A percentile compares a stretch with the other conserved stretches of the same genome.
These are phyloP conservation scores for Cadophora malorum DNA, from an alignment of 2,329 filamentous ascomycete genomes.

Conservation along the genomic window DNA sequence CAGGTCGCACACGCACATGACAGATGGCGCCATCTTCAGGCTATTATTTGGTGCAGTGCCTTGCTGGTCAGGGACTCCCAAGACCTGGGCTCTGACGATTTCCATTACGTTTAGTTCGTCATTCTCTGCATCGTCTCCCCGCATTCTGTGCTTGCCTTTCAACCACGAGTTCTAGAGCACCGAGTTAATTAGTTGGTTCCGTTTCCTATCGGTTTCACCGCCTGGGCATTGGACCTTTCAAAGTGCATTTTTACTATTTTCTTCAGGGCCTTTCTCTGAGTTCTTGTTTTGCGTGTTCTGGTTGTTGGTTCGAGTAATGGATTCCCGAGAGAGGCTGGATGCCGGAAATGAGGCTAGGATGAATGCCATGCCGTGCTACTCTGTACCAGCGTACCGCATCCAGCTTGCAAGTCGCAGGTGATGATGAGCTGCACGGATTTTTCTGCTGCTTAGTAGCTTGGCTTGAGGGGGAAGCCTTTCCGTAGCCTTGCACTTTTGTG, in stretches of 20 bases:
- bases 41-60: background rate
- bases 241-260: constrained; percentile 18
- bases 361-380: constrained; percentile 11
- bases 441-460: constrained; percentile 6
- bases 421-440: constrained; percentile 2
- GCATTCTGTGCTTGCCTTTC: constrained; percentile 1
- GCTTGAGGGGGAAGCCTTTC: constrained; percentile 4
- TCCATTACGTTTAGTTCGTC: constrained; percentile 18
- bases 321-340: constrained; percentile 3
- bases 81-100: background rate
- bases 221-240: background rate
- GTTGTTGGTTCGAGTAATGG: too few relatives aligned
- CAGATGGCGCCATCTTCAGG: constrained; percentile 14
- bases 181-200: background rate
- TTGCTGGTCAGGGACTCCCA: background rate
- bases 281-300: too few relatives aligned
- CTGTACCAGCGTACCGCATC: background rate
- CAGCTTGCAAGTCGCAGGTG: background rate
- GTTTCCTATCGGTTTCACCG: background rate
- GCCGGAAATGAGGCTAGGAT: background rate
- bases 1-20: constrained; percentile 11
- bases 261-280: too few relatives aligned
- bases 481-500: constrained; percentile 13
- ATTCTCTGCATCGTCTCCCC: constrained; percentile 18
- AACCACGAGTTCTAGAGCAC: background rate